These are phyloP conservation scores for Luvunga scandens DNA, from an alignment of 345 rosid species.

Conservation along the genomic window DNA sequence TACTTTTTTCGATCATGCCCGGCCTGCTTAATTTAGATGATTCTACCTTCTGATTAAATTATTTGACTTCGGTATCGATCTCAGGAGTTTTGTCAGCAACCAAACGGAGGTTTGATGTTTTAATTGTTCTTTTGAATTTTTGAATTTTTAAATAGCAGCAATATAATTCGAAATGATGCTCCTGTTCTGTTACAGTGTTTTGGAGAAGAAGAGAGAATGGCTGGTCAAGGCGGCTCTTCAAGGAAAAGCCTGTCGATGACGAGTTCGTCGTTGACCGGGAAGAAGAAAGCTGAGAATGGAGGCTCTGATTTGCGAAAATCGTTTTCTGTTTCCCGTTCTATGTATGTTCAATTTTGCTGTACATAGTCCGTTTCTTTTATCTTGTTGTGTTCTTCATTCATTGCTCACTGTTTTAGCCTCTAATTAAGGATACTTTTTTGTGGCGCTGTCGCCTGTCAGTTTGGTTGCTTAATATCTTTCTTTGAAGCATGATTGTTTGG, in stretches of 20 bases:
- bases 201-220: slow-evolving; percentile 43
- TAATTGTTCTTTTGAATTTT: no score
- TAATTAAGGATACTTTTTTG: neutral
- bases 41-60: neutral
- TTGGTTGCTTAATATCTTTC: neutral
- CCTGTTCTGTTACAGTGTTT: neutral
- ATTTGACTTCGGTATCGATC: neutral
- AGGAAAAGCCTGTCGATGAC: slow-evolving; percentile 58
- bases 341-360: slow-evolving; percentile 32
- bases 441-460: neutral
- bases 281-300: slow-evolving; percentile 62
- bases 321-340: slow-evolving; percentile 53
- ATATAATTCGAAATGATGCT: neutral
- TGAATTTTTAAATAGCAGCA: neutral
- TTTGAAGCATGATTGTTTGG: neutral
- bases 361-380: neutral
- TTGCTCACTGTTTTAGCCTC: neutral
- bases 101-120: neutral
- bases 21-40: neutral
- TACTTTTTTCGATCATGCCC: neutral
- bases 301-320: slow-evolving; percentile 64
- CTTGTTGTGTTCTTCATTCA: neutral
- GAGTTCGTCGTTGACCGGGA: slow-evolving; percentile 39
- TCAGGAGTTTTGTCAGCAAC: neutral
- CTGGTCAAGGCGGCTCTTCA: slow-evolving; percentile 70